phyloP scores from a whole-genome alignment of 441 rosid genomes.

The Adansonia rubrostipa region DNA sequence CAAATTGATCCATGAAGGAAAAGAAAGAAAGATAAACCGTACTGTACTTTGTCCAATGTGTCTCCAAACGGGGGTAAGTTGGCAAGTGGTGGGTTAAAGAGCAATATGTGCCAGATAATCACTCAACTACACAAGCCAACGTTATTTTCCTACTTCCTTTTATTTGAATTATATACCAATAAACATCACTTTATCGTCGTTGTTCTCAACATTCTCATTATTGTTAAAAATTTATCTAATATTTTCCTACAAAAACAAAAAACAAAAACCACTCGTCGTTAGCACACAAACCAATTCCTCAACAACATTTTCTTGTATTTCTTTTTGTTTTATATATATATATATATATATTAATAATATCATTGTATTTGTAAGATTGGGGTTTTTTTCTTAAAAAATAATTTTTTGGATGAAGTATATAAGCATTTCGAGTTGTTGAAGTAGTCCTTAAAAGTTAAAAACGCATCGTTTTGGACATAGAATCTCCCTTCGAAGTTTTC shows the following conservation, averaged over 20 bases:
- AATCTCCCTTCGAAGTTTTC: slow-evolving; percentile 18
- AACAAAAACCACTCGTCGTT: background rate
- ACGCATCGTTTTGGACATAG: slow-evolving; percentile 10
- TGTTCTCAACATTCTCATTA: background rate
- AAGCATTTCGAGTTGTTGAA: slow-evolving; percentile 12
- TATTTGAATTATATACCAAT: slow-evolving; percentile 32
- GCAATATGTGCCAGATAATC: slow-evolving; percentile 42
- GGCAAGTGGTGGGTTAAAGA: slow-evolving; percentile 50
- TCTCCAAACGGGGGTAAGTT: slow-evolving; percentile 44
- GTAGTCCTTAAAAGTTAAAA: background rate
- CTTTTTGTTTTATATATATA: no score
- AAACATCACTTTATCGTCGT: no score
- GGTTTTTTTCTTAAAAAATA: background rate
- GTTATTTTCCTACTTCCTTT: slow-evolving; percentile 44
- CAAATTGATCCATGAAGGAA: background rate
- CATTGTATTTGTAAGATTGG: slow-evolving; percentile 2
- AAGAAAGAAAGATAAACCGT: slow-evolving; percentile 32
- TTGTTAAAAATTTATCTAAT: background rate
- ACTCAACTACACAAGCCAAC: slow-evolving; percentile 39
- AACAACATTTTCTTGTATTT: background rate
- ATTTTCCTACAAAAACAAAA: no score
- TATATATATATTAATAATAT: no score
- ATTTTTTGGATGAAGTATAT: background rate
- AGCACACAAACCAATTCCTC: slow-evolving; percentile 26
- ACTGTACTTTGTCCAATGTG: slow-evolving; percentile 40